Percentiles rank a stretch among this genome's conserved stretches.
Evolutionary conservation across 257 asterid species (phyloP).

Genomic region (Primulina tabacum): DNA sequence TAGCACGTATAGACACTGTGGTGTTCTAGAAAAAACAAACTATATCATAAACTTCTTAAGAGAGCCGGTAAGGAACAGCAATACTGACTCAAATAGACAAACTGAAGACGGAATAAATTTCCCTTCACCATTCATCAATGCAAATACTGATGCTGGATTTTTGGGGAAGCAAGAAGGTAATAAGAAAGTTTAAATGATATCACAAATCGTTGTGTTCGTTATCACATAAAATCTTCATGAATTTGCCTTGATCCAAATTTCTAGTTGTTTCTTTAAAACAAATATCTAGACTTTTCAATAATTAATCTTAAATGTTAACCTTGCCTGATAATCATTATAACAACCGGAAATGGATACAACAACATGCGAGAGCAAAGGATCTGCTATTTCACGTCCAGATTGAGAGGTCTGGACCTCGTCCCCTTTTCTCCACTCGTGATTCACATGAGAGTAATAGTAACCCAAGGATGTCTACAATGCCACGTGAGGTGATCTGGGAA

Average conservation of each 20-base stretch:
- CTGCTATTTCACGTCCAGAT: slow-evolving; percentile 53
- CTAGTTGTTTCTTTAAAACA: slow-evolving; percentile 12
- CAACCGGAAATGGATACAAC: slow-evolving; percentile 93
- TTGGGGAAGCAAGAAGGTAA: slow-evolving; percentile 2
- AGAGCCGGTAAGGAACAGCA: slow-evolving; percentile 2
- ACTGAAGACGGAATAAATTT: no score
- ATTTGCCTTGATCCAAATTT: slow-evolving; percentile 15
- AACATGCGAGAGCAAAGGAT: slow-evolving; percentile 67
- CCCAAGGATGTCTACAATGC: slow-evolving; percentile 93
- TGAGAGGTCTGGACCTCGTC: slow-evolving; percentile 60
- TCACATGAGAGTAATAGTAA: slow-evolving; percentile 68
- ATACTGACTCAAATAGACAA: not conserved
- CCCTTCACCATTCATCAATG: not conserved
- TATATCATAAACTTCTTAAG: not conserved
- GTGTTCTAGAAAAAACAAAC: not conserved
- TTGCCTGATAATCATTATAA: slow-evolving; percentile 92
- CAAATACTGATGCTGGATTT: slow-evolving; percentile 15
- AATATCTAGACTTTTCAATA: slow-evolving; percentile 8
- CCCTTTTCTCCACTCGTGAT: slow-evolving; percentile 87
- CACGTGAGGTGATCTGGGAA: slow-evolving; percentile 82
- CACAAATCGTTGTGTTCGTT: slow-evolving; percentile 6
- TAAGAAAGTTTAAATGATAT: slow-evolving; percentile 6
- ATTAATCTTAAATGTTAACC: slow-evolving; percentile 11
- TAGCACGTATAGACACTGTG: slow-evolving; percentile 9
- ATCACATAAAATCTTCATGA: slow-evolving; percentile 9